These are phyloP conservation scores for Pseudogymnoascus sp. DNA, from an alignment of 2,329 filamentous ascomycete species.

Conservation along the genomic window DNA sequence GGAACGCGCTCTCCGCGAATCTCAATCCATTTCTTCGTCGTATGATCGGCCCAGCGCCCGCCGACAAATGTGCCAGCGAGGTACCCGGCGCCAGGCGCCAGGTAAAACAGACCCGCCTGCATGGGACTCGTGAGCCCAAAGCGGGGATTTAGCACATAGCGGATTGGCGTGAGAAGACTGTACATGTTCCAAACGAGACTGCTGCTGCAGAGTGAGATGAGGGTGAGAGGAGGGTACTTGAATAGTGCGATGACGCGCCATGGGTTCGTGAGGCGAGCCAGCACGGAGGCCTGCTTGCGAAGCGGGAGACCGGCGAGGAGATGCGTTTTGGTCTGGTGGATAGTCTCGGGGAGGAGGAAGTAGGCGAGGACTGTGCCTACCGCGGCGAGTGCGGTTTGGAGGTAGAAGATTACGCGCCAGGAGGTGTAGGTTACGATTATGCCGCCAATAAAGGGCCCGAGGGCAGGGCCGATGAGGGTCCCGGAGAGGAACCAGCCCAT, in stretches of 20 bases:
- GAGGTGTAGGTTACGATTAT: constrained; percentile 66
- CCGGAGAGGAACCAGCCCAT: constrained; percentile 66
- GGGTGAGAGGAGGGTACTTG: constrained; percentile 59
- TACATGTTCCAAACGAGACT: constrained; percentile 71
- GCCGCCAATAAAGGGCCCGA: constrained; percentile 64
- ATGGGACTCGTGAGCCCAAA: constrained; percentile 60
- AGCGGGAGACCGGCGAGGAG: constrained; percentile 50
- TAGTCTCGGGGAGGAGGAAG: constrained; percentile 65
- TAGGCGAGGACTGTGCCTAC: constrained; percentile 50
- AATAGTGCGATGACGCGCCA: constrained; percentile 55
- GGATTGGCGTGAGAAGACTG: constrained; percentile 57
- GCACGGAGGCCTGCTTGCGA: constrained; percentile 40
- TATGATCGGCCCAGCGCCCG: constrained; percentile 61
- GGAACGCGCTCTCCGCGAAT: constrained; percentile 54
- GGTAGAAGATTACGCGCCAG: constrained; percentile 72
- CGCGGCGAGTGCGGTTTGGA: constrained; percentile 61
- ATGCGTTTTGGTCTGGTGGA: constrained; percentile 53
- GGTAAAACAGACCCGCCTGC: constrained; percentile 63
- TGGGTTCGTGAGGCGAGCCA: constrained; percentile 60
- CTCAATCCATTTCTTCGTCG: constrained; percentile 55
- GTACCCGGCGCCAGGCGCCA: constrained; percentile 64
- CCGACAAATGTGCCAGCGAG: constrained; percentile 61
- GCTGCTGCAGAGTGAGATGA: constrained; percentile 51
- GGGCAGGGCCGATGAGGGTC: constrained; percentile 61
- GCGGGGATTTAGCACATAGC: constrained; percentile 65